Base-by-base conservation (phyloP, 208 protist species). In the Tetramitus jugosus region DNA sequence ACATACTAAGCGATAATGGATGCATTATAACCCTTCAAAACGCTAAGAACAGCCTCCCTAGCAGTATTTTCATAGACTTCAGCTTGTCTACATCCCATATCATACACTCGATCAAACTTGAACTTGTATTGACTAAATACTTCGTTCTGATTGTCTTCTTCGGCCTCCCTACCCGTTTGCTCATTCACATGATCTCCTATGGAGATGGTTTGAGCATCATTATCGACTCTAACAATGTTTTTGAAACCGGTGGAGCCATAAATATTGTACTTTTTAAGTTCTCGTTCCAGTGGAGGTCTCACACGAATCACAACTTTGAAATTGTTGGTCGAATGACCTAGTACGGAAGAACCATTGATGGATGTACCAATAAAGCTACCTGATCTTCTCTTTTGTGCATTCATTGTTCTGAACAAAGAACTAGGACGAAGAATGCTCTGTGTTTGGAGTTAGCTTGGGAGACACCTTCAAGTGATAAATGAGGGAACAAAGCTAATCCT, bases 1-100 rank as follows among this genome's bases (percentile, higher is more conserved):
- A n/a, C n/a, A n/a, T n/a, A n/a, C n/a, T 62, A 62, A 60, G 20
- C 91, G 85, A 94, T 93, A 40, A 94, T 92, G 26, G 91, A 94
- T 60, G 89, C 91, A 80, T 96, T 91, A 76, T 93, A 83, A 13
- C 93, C 93, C 31, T 94, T 86, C 82, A 94, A 88, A 1, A 94
- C 89, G 53, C 88, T 90, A 42, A 94, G 83, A 45, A 97, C 81
- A 35, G 94, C 92, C 2, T 88, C 90, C 2, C 83, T 81, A 60
- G 91, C 94, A 13, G 85, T 87, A 35, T 89, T 81, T 39, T 87
- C 84, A 72, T 91, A 95, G 29, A 96, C 81, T 65, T 94, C 87
- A 35, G 90, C 85, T 76, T 97, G 94, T 20, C 83, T 87, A 7
- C 89, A 77, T 0, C 83, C 82, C 17, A 80, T 35, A n/a, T 78